Evolutionary conservation across 495 filamentous ascomycete genomes (phyloP).

Genomic region (Parathielavia appendiculata): DNA sequence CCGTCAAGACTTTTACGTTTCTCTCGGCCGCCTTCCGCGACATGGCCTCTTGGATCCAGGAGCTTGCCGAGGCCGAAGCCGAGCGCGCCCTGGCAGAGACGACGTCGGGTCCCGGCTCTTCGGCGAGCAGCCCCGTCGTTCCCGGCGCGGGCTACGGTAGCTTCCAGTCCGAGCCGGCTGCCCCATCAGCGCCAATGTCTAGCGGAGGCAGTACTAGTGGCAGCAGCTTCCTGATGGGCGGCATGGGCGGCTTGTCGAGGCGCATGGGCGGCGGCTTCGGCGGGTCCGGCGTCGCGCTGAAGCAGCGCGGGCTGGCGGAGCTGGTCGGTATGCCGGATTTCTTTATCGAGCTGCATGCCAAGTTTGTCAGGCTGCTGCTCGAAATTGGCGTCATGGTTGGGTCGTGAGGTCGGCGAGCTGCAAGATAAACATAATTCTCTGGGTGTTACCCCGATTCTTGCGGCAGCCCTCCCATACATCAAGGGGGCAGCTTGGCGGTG

Average conservation of each 20-base stretch:
- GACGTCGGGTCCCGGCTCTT: conserved; percentile 26
- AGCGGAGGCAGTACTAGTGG: conserved; percentile 25
- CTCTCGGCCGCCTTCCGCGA: conserved; percentile 71
- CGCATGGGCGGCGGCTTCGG: conserved; percentile 36
- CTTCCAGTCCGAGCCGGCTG: conserved; percentile 25
- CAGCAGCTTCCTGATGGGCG: conserved; percentile 46
- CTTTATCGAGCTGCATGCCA: conserved; percentile 78
- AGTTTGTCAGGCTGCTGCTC: conserved; percentile 69
- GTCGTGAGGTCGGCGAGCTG: conserved; percentile 20
- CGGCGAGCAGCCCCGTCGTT: conserved; percentile 30
- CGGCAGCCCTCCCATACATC: too few relatives aligned
- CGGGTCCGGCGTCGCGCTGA: conserved; percentile 48
- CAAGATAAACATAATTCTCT: too few relatives aligned
- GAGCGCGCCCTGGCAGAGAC: conserved; percentile 46
- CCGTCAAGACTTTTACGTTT: conserved; percentile 68
- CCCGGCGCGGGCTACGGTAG: conserved; percentile 29
- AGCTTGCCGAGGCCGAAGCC: conserved; percentile 53
- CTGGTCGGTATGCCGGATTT: conserved; percentile 81
- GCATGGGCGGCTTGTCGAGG: conserved; percentile 36
- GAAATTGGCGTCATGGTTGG: conserved; percentile 54
- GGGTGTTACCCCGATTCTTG: too few relatives aligned
- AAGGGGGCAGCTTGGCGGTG: too few relatives aligned
- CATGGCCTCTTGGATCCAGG: conserved; percentile 67
- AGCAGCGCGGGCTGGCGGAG: conserved; percentile 74
- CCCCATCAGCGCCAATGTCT: conserved; percentile 18